Percentiles rank a stretch among this genome's conserved stretches.
Conservation (phyloP, 352 stramenopile species). For the Pythium monospermum region DNA sequence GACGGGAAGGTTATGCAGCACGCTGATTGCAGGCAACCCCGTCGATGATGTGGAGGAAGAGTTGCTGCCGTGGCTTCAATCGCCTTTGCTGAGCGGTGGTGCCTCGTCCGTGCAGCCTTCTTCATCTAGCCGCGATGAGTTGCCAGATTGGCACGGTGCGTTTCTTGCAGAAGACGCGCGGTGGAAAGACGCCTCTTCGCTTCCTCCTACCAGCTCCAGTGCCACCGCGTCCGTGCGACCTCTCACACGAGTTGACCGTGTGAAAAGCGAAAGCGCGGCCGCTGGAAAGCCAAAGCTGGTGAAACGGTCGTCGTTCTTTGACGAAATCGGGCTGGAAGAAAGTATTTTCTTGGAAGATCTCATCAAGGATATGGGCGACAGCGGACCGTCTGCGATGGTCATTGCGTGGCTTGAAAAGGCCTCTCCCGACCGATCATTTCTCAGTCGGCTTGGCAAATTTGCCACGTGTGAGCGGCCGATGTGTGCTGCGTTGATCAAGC, state of each 20-base stretch:
- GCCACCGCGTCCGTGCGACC: background rate
- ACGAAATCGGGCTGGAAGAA: conserved; percentile 30
- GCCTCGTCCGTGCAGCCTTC: conserved; percentile 24
- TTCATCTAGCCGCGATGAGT: conserved; percentile 15
- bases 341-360: conserved; percentile 49
- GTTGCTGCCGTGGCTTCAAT: conserved; percentile 79
- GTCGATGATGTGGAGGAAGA: conserved; percentile 79
- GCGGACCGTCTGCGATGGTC: conserved; percentile 48
- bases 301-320: conserved; percentile 24
- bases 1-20: conserved; percentile 57
- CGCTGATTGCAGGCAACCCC: conserved; percentile 69
- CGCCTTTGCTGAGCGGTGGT: conserved; percentile 69
- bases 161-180: conserved; percentile 15
- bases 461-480: conserved; percentile 62
- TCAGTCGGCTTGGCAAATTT: conserved; percentile 72
- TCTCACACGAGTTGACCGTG: conserved; percentile 9
- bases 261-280: conserved; percentile 2
- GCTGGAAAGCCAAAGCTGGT: conserved; percentile 9
- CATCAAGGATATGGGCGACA: conserved; percentile 54
- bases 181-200: conserved; percentile 13
- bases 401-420: conserved; percentile 72
- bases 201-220: background rate
- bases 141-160: conserved; percentile 18
- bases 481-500: conserved; percentile 74
- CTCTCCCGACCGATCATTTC: conserved; percentile 69